These are phyloP conservation scores for Penicillium lagena DNA, from an alignment of 495 filamentous ascomycete species.

Conservation along the genomic window DNA sequence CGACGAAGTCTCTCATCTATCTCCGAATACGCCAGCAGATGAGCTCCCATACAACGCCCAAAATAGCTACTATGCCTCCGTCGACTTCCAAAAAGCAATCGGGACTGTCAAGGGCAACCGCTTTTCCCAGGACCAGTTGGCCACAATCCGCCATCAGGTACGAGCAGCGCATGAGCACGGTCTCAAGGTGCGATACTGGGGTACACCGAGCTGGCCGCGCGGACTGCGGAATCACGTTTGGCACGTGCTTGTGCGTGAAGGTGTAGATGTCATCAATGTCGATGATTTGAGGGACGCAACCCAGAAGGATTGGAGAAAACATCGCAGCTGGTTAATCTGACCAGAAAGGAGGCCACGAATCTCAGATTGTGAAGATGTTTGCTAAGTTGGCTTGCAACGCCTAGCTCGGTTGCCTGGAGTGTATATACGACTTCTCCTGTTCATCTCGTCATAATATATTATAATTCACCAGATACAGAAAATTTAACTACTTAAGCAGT, in stretches of 20 bases:
- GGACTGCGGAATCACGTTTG: conserved; percentile 57
- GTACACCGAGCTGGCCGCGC: conserved; percentile 55
- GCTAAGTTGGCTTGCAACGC: too few relatives aligned
- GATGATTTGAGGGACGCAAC: conserved; percentile 20
- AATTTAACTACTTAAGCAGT: too few relatives aligned
- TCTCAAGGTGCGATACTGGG: conserved; percentile 61
- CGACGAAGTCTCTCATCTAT: conserved; percentile 23
- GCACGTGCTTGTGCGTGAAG: conserved; percentile 54
- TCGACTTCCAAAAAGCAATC: conserved; percentile 33
- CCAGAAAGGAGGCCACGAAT: too few relatives aligned
- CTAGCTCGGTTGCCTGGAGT: too few relatives aligned
- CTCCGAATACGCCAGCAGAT: not conserved
- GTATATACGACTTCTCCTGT: too few relatives aligned
- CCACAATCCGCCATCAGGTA: conserved; percentile 49
- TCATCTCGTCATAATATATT: too few relatives aligned
- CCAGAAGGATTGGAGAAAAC: conserved; percentile 12
- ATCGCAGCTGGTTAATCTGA: conserved; percentile 4
- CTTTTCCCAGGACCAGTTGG: conserved; percentile 42
- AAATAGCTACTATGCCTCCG: conserved; percentile 38
- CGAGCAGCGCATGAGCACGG: conserved; percentile 52
- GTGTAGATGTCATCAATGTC: conserved; percentile 40
- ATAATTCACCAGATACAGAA: too few relatives aligned
- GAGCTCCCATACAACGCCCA: conserved; percentile 11
- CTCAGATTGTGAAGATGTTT: too few relatives aligned
- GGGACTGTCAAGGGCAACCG: conserved; percentile 24